Percentiles rank a stretch among this genome's conserved stretches.
phyloP scores from a whole-genome alignment of 345 rosid species.

The Eucalyptus curtisii region DNA sequence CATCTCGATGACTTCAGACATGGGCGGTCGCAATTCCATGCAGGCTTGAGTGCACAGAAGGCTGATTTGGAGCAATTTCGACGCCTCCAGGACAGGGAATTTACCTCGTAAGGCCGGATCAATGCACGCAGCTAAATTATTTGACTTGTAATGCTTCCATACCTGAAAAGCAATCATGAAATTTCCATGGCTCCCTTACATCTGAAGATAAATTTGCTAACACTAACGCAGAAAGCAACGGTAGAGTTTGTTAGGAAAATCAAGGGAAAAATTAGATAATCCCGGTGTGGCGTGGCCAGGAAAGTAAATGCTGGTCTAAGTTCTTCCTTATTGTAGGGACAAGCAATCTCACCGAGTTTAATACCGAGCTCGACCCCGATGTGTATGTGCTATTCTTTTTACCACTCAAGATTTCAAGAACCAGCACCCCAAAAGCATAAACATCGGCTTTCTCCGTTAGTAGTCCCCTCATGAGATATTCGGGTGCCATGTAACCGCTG shows the following conservation, averaged over 20 bases:
- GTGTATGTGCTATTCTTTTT: constrained; percentile 49
- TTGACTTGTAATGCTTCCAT: constrained; percentile 51
- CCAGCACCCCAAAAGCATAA: constrained; percentile 62
- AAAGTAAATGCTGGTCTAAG: not conserved
- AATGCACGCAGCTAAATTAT: constrained; percentile 9
- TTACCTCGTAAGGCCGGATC: constrained; percentile 21
- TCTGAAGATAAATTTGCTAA: not conserved
- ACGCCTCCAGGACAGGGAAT: constrained; percentile 22
- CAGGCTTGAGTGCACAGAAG: constrained; percentile 70
- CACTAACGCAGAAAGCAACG: not conserved
- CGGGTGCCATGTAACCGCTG: constrained; percentile 86
- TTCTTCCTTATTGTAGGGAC: not conserved
- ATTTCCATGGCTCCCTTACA: not conserved
- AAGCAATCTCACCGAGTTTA: constrained; percentile 27
- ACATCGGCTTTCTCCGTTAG: constrained; percentile 73
- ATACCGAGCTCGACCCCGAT: constrained; percentile 29
- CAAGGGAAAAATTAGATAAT: not conserved
- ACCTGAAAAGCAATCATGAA: constrained; percentile 20
- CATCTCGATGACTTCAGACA: constrained; percentile 43
- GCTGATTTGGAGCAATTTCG: constrained; percentile 48
- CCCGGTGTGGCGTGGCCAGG: not conserved
- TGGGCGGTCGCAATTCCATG: constrained; percentile 42
- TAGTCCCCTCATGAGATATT: constrained; percentile 59
- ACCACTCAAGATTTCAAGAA: constrained; percentile 50
- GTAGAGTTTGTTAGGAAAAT: not conserved